Base-by-base conservation (phyloP, 2,329 filamentous ascomycete genomes). In the Neofusicoccum laricinum region DNA sequence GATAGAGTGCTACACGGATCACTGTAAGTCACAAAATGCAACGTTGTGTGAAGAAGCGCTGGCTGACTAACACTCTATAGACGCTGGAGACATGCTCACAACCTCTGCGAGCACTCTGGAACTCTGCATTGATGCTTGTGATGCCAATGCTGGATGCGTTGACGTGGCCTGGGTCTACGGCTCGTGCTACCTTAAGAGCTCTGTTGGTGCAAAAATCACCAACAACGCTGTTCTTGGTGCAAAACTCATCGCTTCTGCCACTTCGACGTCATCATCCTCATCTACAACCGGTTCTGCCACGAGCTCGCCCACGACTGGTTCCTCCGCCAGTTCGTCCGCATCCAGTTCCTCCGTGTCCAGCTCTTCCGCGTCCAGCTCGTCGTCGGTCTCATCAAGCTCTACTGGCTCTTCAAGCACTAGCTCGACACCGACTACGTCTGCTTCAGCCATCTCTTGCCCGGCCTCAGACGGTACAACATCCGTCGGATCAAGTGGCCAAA, bases 141-240 rank as follows among this genome's bases (percentile, higher is more conserved):
- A 68, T 14, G 19, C 55, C 4, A 66, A 63, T 25, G 17, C 63
- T 15, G 64, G 64, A 8, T 70, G 68, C 41, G 57, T 67, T 15
- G 65, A 66, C 19, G 66, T 69, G 10, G 57, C 67, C 6, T 69
- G 65, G 61, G 55, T 68, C n/a, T 32, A 51, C 6, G 67, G 66
- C 4, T 64, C 67, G 21, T 70, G 69, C 55, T 69, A 69, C 25
- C 57, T 70, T 48, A 70, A 70, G 57, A 66, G 64, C 19, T 46
- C 46, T 2, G 50, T 67, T 19, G 59, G 48, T 4, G 5, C 36
- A 4, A 19, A 48, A n/a, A 25, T 19, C 10, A n/a, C 59, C 21
- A 63, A 53, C 11, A 63, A 53, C 15, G 40, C 34, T 2, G 59
- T 63, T 12, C 21, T 63, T 14, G 48, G 59, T 3, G 48, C 59